phyloP scores from a whole-genome alignment of 2,329 filamentous ascomycete species.

The Clarireedia monteithiana region DNA sequence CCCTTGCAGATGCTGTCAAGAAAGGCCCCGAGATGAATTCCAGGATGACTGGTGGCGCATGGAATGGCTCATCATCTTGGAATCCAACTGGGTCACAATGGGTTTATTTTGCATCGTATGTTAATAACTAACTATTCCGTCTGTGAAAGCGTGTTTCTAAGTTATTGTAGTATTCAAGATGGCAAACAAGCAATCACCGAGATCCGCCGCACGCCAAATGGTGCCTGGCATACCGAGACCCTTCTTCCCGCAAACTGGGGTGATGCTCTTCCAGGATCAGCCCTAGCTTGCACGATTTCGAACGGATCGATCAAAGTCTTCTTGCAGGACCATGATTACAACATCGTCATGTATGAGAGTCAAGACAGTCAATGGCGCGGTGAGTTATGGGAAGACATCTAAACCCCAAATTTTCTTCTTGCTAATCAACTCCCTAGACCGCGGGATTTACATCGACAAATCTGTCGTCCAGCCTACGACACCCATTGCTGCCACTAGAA shows the following conservation, averaged over 20 bases:
- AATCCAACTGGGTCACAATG: constrained; percentile 6
- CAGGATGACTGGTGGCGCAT: background rate
- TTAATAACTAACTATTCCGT: background rate
- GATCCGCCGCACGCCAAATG: constrained; percentile 4
- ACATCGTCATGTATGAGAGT: background rate
- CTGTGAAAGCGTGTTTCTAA: no score
- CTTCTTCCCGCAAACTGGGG: background rate
- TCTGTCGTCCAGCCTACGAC: constrained; percentile 2
- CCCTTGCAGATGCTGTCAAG: background rate
- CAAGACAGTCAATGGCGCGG: background rate
- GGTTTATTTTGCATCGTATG: constrained; percentile 1
- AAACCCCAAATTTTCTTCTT: background rate
- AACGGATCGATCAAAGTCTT: background rate
- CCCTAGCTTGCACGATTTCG: background rate
- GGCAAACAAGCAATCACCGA: background rate
- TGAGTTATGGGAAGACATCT: background rate
- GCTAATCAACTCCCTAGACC: background rate
- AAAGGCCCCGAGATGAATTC: constrained; percentile 5
- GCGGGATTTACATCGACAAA: background rate
- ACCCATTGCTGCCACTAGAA: background rate
- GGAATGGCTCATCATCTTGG: background rate
- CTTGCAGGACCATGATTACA: constrained; percentile 3
- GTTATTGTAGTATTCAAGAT: background rate
- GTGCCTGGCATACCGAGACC: constrained; percentile 3
- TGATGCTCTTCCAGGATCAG: background rate